Base-by-base conservation (phyloP, 768 basidiomycete species). In the Cyclocybe aegerita region DNA sequence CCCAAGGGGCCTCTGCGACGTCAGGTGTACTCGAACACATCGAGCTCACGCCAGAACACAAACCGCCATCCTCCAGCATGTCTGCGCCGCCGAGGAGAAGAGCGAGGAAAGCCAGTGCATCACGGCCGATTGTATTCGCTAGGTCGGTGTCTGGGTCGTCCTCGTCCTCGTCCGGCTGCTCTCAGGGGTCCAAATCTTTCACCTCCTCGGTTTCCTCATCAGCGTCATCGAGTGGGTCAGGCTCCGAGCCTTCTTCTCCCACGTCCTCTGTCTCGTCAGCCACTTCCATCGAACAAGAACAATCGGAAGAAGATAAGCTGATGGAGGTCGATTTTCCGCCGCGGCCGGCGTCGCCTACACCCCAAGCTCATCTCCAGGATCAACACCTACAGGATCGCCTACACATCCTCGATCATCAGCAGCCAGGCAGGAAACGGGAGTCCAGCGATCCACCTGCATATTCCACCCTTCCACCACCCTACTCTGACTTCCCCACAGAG, bases 391-490 rank as follows among this genome's bases (percentile, higher is more conserved):
- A n/a, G n/a, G n/a, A n/a, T n/a, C n/a, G 23, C 37, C 35, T 12
- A 16, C 9, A n/a, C 9, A 11, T 3, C 3, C 23, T 10, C 46
- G 36, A 17, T 33, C n/a, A 38, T 39, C 4, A 14, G 32, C 35
- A 43, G 11, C 15, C 1, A 23, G 9, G 36, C 46, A 39, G 49
- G 39, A 34, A 33, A 9, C 43, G 42, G 10, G 14, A 47, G n/a
- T 32, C 32, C 0, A 34, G 43, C 15, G 43, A 52, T 9, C 50
- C 47, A 5, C 55, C 55, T 10, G 50, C 54, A 14, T 55, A 55
- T 16, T 43, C 46, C 0, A 38, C 47, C 1, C 49, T 47, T 1
- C 54, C 54, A 10, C 54, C 54, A 11, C 54, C 54, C 1, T 55
- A 55, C 15, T 51, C 54, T 9, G 35, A 49, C 17, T 39, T 50